phyloP scores from a whole-genome alignment of 2,329 filamentous ascomycete genomes.

The Sphaerulina vaccinii region DNA sequence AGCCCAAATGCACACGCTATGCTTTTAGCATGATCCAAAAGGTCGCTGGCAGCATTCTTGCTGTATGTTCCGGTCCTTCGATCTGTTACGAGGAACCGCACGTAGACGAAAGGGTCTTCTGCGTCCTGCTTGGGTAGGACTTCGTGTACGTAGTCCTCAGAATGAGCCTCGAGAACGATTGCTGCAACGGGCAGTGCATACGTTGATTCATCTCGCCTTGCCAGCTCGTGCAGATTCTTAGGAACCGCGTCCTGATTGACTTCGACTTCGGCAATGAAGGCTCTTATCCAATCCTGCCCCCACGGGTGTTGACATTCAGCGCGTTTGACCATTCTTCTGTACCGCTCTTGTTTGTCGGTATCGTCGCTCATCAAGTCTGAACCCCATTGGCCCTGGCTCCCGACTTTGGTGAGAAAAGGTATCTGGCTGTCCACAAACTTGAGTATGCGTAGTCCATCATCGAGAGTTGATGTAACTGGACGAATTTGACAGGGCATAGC shows the following conservation, averaged over 20 bases:
- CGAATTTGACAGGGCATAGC: conserved; percentile 5
- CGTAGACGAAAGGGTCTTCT: conserved; percentile 13
- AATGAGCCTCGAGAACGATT: conserved; percentile 12
- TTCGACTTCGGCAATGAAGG: conserved; percentile 12
- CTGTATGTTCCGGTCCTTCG: conserved; percentile 6
- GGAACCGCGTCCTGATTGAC: not conserved
- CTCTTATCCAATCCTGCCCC: conserved; percentile 9
- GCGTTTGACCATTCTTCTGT: conserved; percentile 1
- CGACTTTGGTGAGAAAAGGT: conserved; percentile 10
- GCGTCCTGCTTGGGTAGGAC: conserved; percentile 59
- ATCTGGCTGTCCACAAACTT: conserved; percentile 16
- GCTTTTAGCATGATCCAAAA: conserved; percentile 16
- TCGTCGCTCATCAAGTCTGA: not conserved
- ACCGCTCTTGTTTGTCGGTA: conserved; percentile 5
- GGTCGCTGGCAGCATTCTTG: conserved; percentile 12
- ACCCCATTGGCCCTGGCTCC: conserved; percentile 16
- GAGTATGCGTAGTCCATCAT: conserved; percentile 16
- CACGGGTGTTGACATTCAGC: conserved; percentile 12
- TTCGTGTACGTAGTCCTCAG: conserved; percentile 41
- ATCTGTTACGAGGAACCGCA: conserved; percentile 17
- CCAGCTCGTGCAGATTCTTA: not conserved
- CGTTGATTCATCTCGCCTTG: not conserved
- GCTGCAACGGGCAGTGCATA: conserved; percentile 11
- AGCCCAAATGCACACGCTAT: conserved; percentile 1
- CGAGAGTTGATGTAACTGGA: conserved; percentile 6